phyloP scores from a whole-genome alignment of 2,329 filamentous ascomycete genomes.

The Penicillium frequentans region DNA sequence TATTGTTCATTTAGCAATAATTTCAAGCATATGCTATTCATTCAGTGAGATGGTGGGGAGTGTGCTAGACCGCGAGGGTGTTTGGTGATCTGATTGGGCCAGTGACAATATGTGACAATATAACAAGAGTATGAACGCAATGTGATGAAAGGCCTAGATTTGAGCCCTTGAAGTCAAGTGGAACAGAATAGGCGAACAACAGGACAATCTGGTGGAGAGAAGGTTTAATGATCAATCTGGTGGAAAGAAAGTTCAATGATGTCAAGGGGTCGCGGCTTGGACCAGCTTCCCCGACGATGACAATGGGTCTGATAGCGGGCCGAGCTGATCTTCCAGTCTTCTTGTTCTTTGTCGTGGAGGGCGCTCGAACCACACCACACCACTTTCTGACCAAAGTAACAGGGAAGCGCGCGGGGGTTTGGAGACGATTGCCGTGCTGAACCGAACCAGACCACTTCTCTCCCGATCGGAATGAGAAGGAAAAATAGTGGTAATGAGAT shows the following conservation, averaged over 20 bases:
- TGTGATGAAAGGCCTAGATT: not conserved
- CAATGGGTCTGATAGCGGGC: not conserved
- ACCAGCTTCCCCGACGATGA: not conserved
- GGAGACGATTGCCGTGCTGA: not conserved
- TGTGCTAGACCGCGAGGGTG: not conserved
- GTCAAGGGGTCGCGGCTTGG: not conserved
- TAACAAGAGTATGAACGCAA: not conserved
- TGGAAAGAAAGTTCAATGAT: not conserved
- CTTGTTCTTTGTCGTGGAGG: not conserved
- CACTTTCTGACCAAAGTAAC: not conserved
- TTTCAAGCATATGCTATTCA: not conserved
- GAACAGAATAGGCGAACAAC: not conserved
- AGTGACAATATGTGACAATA: not conserved
- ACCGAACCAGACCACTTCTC: not conserved
- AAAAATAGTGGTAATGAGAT: not conserved
- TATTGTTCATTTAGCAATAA: constrained; percentile 5
- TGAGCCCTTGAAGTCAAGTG: not conserved
- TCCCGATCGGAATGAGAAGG: not conserved
- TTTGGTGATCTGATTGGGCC: not conserved
- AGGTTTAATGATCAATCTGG: not conserved
- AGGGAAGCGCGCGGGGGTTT: not conserved
- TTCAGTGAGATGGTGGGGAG: not conserved
- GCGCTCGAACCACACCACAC: not conserved
- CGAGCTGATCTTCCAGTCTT: not conserved
- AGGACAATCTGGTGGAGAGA: not conserved